Percentiles rank a stretch among this genome's conserved stretches.
phyloP scores from a whole-genome alignment of 345 rosid species.

The Trapa incisa region DNA sequence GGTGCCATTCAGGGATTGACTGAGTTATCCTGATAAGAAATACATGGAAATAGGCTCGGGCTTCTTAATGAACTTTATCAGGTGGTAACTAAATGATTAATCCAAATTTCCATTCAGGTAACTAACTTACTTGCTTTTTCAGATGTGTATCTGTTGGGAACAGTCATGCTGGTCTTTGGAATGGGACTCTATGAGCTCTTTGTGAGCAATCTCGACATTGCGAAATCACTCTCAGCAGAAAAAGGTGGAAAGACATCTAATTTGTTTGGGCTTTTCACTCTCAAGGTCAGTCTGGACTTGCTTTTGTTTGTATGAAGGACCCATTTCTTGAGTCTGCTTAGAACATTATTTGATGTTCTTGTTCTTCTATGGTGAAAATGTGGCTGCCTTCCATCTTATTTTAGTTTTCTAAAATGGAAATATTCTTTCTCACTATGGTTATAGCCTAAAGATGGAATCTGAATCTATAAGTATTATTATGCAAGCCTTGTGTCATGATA shows the following conservation, averaged over 20 bases:
- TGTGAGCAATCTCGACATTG: constrained; percentile 60
- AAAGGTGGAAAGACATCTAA: constrained; percentile 31
- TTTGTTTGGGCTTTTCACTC: constrained; percentile 63
- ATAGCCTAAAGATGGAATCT: no score
- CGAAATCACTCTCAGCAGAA: constrained; percentile 29
- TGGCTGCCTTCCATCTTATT: neutral
- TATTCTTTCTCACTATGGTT: neutral
- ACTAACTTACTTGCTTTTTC: constrained; percentile 11
- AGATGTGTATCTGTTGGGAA: constrained; percentile 89
- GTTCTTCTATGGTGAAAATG: no score
- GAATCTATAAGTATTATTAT: neutral
- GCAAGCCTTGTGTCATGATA: neutral
- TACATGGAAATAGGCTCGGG: neutral
- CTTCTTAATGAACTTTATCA: neutral
- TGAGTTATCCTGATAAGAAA: neutral
- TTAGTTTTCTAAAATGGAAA: neutral
- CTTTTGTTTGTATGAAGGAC: neutral
- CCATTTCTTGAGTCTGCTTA: neutral
- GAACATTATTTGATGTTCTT: neutral
- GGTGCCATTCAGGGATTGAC: no score
- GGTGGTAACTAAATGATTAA: neutral
- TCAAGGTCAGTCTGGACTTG: constrained; percentile 32
- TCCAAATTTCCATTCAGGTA: no score
- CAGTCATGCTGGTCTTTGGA: constrained; percentile 92
- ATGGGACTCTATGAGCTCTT: constrained; percentile 94